Percentiles rank a stretch among this genome's conserved stretches.
These are phyloP conservation scores for Talaromyces sp. DNA, from an alignment of 2,329 filamentous ascomycete genomes.

Conservation along the genomic window DNA sequence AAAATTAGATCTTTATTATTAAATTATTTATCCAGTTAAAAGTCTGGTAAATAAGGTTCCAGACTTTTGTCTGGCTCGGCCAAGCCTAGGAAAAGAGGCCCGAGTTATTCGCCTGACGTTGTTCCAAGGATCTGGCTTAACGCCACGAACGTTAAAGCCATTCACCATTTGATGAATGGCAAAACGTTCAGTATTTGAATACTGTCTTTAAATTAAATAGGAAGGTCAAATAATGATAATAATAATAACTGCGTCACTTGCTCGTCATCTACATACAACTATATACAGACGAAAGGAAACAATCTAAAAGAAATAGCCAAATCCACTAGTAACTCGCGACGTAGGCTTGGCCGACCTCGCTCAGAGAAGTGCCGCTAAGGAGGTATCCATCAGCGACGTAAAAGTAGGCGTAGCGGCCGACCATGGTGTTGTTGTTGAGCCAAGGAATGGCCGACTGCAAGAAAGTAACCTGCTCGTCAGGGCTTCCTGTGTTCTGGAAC, in stretches of 20 bases:
- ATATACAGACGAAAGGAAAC: not conserved
- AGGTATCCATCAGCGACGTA: conserved; percentile 28
- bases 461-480: conserved; percentile 26
- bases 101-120: not conserved
- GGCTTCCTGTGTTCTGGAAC: conserved; percentile 30
- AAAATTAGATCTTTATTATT: no score
- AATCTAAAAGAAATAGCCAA: not conserved
- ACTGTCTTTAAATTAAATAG: no score
- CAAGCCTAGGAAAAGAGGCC: not conserved
- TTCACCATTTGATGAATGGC: not conserved
- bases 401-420: conserved; percentile 42
- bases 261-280: not conserved
- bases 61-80: not conserved
- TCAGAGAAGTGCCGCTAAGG: conserved; percentile 21
- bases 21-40: not conserved
- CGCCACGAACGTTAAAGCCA: not conserved
- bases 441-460: conserved; percentile 33
- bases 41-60: not conserved
- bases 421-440: conserved; percentile 31
- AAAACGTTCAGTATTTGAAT: no score
- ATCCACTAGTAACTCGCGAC: conserved; percentile 1
- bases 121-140: not conserved
- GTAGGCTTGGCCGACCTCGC: conserved; percentile 27
- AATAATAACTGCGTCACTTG: not conserved
- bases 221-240: not conserved